phyloP scores from a whole-genome alignment of 371 early-diverging fungal species.

The Rhizomucor pusillus region DNA sequence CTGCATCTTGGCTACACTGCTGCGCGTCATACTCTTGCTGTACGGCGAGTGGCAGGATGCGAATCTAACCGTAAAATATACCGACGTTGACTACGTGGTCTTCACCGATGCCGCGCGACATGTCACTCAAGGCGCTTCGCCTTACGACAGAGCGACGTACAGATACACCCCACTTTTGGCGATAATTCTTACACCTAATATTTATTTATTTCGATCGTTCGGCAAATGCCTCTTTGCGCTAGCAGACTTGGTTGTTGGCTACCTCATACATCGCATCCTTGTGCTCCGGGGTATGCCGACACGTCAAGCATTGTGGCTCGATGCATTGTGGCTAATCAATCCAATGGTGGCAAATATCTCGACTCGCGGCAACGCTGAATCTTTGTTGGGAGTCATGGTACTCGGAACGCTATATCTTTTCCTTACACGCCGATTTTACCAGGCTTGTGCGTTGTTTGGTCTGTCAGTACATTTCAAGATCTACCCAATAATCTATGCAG shows the following conservation, averaged over 20 bases:
- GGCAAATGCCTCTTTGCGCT: conserved; percentile 90
- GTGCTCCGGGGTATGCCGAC: conserved; percentile 55
- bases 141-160: conserved; percentile 91
- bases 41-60: conserved; percentile 89
- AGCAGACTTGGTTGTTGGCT: conserved; percentile 75
- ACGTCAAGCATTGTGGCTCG: conserved; percentile 42
- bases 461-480: conserved; percentile 96
- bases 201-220: conserved; percentile 65
- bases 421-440: conserved; percentile 43
- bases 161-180: conserved; percentile 96
- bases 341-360: conserved; percentile 96
- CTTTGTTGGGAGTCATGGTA: conserved; percentile 75
- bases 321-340: conserved; percentile 84
- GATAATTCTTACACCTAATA: conserved; percentile 79
- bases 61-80: conserved; percentile 86
- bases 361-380: conserved; percentile 93
- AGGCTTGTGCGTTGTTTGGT: conserved; percentile 80
- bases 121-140: conserved; percentile 71
- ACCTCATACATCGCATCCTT: conserved; percentile 62
- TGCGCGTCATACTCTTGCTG: conserved; percentile 67
- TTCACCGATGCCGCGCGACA: conserved; percentile 92
- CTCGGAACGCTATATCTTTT: conserved; percentile 75
- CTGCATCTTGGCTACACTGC: conserved; percentile 33
- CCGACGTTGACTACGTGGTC: conserved; percentile 96
- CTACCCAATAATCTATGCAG: conserved; percentile 91